Base-by-base conservation (phyloP, 2,329 filamentous ascomycete species). In the Trichoderma hamatum region DNA sequence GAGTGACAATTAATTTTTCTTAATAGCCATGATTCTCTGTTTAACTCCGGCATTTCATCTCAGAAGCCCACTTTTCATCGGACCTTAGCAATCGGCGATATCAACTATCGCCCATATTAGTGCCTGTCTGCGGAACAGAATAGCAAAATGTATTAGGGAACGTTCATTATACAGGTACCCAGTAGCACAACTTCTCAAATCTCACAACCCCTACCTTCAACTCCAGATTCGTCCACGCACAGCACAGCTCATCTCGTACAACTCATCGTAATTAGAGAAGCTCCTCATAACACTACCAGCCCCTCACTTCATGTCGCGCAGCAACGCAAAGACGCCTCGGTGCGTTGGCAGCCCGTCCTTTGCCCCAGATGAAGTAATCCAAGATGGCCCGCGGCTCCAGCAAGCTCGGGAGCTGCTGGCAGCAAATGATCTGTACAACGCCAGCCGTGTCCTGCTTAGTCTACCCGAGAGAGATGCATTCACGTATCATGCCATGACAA, bases 401-500 rank as follows among this genome's bases (percentile, higher is more conserved):
- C 75, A 77, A 63, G 81, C 78, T 16, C 71, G 76, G 52, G 77
- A 80, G 26, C 73, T 78, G n/a, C 78, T 86, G 52, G 70, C 75
- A n/a, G 72, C 75, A 58, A 79, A 85, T 74, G 80, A 85, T 75
- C 75, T 86, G 62, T 78, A 80, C 72, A 76, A 75, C 60, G 84
- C 85, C 70, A 82, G 83, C 69, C 74, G 79, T 64, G 74, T 77
- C 24, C 80, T 84, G 69, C 82, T 86, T 67, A 72, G 78, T 56
- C 78, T 86, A 24, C 80, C 83, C 3, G 76, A 80, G 24, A 74
- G 74, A 67, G 84, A 86, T 71, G 70, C 72, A 21, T 86, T 85
- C 73, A 82, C 82, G 59, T 87, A 86, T 75, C 83, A 86, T 76
- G 85, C 84, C 71, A 82, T 83, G 69, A 80, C 81, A 51, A 83